Evolutionary conservation across 768 basidiomycete genomes (phyloP), one percentile per base, ranked within the genome.

Genomic region (Coprinopsis cinerea): DNA sequence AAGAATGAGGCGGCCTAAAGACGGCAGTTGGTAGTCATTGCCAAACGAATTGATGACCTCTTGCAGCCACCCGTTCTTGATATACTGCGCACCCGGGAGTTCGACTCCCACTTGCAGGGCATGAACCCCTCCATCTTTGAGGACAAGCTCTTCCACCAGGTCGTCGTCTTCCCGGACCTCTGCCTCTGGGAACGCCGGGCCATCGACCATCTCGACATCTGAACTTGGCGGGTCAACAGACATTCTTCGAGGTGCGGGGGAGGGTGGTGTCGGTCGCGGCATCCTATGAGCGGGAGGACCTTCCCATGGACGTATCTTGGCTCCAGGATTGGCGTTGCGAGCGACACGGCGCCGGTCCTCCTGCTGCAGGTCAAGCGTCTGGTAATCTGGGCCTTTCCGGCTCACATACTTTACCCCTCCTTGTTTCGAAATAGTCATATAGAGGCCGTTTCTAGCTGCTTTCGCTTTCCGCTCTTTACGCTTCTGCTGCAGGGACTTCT

Each of bases 61-160:
- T 49, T 72, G 62, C 15, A 92, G 75, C 58, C 74, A 70, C 0
- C 86, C 85, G 50, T 70, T 80, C 6, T 74, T 76, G 37, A 83
- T 72, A 53, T 81, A 85, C 4, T 82, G 78, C 7, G 70, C 65
- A 1, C 64, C 32, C 1, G 58, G 60, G 54, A 91, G 83, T 28
- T 71, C 70, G 28, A 77, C 64, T 2, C 81, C 83, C 2, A 76
- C 68, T 20, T 68, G 70, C 4, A 88, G 63, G 25, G 66, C 64
- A 2, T 62, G 61, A 11, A 88, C 72, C 24, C 70, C 70, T 56
- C 81, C 75, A 64, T 91, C 81, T 51, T 70, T 55, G 47, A 62
- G 54, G 32, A 76, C 58, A 9, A 63, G 40, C 6, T 53, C 17
- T 22, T 40, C 23, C 27, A 47, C 51, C 10, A 48, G 49, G 13